Percentiles rank a stretch among this genome's conserved stretches.
Evolutionary conservation across 1,284 basidiomycete species (phyloP).

Genomic region (Heterobasidion parviporum): DNA sequence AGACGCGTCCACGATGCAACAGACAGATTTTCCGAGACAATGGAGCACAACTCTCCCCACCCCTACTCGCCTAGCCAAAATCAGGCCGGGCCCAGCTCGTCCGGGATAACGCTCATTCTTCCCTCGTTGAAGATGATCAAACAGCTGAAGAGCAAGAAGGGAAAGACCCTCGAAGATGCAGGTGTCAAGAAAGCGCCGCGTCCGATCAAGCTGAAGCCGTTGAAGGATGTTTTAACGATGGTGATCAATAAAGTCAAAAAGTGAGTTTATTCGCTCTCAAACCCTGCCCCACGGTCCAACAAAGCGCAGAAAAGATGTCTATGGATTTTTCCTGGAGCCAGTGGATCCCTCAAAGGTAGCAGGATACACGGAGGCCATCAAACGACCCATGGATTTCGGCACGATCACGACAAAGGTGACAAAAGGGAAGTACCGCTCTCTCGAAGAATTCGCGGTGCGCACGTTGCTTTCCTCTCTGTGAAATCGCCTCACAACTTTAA

Average conservation of each 20-base stretch:
- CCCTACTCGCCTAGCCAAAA: neutral
- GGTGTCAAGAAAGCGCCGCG: constrained; percentile 26
- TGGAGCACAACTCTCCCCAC: neutral
- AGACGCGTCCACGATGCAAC: no score
- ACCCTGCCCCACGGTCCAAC: no score
- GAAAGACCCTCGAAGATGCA: constrained; percentile 15
- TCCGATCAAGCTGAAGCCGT: constrained; percentile 65
- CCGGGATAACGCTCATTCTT: constrained; percentile 24
- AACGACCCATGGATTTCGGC: constrained; percentile 76
- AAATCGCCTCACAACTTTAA: neutral
- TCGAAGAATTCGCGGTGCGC: constrained; percentile 69
- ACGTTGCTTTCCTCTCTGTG: neutral
- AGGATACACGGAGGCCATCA: constrained; percentile 62
- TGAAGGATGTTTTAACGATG: constrained; percentile 62
- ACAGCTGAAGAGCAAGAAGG: constrained; percentile 25
- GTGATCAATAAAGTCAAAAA: constrained; percentile 69
- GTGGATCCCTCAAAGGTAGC: constrained; percentile 60
- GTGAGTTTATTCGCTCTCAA: constrained; percentile 27
- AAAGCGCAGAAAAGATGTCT: constrained; percentile 66
- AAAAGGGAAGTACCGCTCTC: constrained; percentile 57
- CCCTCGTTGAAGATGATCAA: constrained; percentile 26
- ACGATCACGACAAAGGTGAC: constrained; percentile 67
- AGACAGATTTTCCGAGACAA: neutral
- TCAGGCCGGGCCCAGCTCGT: constrained; percentile 9
- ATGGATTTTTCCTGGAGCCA: constrained; percentile 74